A percentile compares a stretch with the other conserved stretches of the same genome.
These are phyloP conservation scores for Colletotrichum noveboracense DNA, from an alignment of 2,329 filamentous ascomycete genomes.

Conservation along the genomic window DNA sequence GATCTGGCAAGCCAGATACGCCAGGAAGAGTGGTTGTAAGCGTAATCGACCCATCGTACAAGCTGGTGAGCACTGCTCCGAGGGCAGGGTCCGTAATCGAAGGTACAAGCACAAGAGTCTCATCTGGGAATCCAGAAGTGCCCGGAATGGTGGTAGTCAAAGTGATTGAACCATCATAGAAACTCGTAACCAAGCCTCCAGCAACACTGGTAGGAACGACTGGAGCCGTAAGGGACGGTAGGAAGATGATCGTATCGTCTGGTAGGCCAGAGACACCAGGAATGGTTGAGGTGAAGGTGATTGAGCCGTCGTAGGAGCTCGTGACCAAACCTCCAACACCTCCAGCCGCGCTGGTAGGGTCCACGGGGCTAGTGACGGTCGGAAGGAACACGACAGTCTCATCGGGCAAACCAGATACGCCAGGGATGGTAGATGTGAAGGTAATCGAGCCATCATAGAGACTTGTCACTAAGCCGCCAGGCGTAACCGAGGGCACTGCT, in stretches of 20 bases:
- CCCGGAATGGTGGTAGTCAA: background rate
- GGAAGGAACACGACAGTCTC: background rate
- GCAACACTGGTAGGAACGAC: background rate
- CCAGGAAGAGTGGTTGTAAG: background rate
- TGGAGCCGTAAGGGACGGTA: background rate
- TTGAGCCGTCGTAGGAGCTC: background rate
- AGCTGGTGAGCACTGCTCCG: background rate
- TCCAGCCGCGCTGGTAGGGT: background rate
- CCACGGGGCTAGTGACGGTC: background rate
- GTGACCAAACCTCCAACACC: background rate
- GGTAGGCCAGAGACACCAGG: background rate
- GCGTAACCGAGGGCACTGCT: background rate
- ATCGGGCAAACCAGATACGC: background rate
- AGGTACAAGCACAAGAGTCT: background rate
- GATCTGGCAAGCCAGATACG: background rate
- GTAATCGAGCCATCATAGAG: background rate
- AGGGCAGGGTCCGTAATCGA: background rate
- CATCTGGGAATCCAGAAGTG: background rate
- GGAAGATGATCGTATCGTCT: background rate
- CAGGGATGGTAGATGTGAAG: background rate
- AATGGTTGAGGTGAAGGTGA: background rate
- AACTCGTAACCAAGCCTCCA: background rate
- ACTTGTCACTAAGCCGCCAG: constrained; percentile 2
- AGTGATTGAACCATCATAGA: background rate
- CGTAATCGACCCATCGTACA: background rate